Evolutionary conservation across 805 yeast genomes (phyloP).

Genomic region (Saccharomycopsis sp.): DNA sequence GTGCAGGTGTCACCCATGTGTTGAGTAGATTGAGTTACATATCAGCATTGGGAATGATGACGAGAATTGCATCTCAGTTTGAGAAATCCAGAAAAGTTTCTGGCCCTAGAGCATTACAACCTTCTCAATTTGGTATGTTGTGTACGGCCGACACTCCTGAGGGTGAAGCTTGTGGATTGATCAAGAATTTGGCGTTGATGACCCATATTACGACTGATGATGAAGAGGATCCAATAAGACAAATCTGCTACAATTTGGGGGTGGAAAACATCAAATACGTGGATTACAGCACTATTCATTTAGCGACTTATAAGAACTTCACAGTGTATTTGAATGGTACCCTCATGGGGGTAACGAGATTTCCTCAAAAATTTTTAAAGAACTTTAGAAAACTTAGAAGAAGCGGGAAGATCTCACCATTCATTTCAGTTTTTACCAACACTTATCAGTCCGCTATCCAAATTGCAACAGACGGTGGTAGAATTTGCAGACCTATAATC

Average conservation of each 20-base stretch:
- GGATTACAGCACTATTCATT: constrained; percentile 76
- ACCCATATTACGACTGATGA: constrained; percentile 98
- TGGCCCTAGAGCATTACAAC: constrained; percentile 98
- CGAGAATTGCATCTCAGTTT: constrained; percentile 97
- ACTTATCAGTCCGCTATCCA: constrained; percentile 89
- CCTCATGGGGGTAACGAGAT: constrained; percentile 78
- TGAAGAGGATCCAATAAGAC: constrained; percentile 81
- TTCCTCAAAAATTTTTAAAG: constrained; percentile 72
- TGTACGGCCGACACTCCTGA: constrained; percentile 99
- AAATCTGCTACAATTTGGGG: constrained; percentile 72
- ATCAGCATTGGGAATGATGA: constrained; percentile 98
- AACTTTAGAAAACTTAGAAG: constrained; percentile 77
- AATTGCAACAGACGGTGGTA: constrained; percentile 97
- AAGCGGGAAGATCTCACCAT: constrained; percentile 76
- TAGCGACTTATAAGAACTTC: constrained; percentile 54
- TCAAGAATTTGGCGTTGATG: constrained; percentile 93
- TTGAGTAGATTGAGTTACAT: constrained; percentile 85
- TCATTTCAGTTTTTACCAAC: constrained; percentile 84
- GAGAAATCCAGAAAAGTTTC: constrained; percentile 96
- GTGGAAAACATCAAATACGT: constrained; percentile 77
- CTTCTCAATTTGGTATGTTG: constrained; percentile 98
- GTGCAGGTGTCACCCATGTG: constrained; percentile 98
- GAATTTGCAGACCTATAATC: constrained; percentile 94
- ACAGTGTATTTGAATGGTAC: constrained; percentile 94
- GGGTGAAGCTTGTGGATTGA: constrained; percentile 99